These are phyloP conservation scores for Selenicereus undatus DNA, from an alignment of 148 eudicot genomes.

Conservation along the genomic window DNA sequence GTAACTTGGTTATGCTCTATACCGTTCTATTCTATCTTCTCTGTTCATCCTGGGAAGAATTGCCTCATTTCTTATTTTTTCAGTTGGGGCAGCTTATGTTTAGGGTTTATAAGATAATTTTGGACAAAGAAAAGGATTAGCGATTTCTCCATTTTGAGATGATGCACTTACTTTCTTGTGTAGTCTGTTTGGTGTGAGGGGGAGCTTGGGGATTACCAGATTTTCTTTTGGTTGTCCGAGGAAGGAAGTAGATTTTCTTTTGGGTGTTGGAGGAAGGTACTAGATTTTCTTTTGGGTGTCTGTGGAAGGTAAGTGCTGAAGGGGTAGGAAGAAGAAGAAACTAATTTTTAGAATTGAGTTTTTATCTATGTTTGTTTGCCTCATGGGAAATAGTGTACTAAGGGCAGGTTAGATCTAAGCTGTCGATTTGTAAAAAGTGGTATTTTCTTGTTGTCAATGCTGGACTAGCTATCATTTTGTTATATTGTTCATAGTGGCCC, in stretches of 20 bases:
- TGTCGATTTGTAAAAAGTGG: not conserved
- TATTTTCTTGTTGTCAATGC: not conserved
- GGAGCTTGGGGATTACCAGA: not conserved
- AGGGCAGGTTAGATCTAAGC: not conserved
- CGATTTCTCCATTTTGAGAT: not conserved
- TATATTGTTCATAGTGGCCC: not conserved
- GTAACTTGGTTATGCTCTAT: too few species aligned
- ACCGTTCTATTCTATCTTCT: not conserved
- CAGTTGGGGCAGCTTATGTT: not conserved
- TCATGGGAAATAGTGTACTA: not conserved
- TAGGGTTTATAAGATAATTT: not conserved
- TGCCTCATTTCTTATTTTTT: not conserved
- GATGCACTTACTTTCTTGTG: not conserved
- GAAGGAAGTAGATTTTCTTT: too few species aligned
- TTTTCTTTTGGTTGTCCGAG: not conserved
- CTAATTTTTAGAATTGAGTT: too few species aligned
- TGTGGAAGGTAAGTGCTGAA: not conserved
- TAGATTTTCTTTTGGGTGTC: not conserved
- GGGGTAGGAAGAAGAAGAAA: not conserved
- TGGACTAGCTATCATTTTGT: not conserved
- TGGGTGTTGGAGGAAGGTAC: not conserved
- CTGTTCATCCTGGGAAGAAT: not conserved
- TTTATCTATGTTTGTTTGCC: too few species aligned
- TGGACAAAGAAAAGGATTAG: not conserved
- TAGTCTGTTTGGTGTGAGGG: not conserved